Evolutionary conservation across 495 filamentous ascomycete genomes (phyloP).

Genomic region (Choiromyces venosus): DNA sequence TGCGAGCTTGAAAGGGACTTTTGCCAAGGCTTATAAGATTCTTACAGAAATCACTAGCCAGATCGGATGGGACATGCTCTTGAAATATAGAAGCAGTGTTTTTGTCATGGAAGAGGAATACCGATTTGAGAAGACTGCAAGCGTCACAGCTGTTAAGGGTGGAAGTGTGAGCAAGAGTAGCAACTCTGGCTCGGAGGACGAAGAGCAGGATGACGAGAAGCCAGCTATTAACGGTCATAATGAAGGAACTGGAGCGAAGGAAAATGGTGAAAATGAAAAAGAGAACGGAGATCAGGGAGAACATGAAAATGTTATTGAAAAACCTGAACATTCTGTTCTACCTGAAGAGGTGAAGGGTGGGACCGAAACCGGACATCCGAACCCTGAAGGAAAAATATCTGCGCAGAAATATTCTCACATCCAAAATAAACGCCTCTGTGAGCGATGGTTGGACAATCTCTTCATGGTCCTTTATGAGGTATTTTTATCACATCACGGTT

Average conservation of each 20-base stretch:
- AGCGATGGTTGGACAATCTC: constrained; percentile 95
- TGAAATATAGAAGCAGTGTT: constrained; percentile 88
- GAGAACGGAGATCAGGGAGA: constrained; percentile 45
- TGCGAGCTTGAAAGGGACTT: constrained; percentile 83
- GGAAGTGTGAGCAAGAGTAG: constrained; percentile 46
- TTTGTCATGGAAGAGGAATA: constrained; percentile 99
- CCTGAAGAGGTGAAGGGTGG: constrained; percentile 66
- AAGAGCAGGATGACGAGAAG: constrained; percentile 45
- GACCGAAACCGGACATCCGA: constrained; percentile 20
- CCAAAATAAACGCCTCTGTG: constrained; percentile 92
- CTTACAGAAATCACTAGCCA: constrained; percentile 90
- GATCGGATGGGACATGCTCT: constrained; percentile 94
- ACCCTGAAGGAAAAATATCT: constrained; percentile 42
- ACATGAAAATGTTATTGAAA: constrained; percentile 56
- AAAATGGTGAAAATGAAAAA: constrained; percentile 29
- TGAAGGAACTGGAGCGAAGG: constrained; percentile 37
- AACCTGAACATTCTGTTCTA: constrained; percentile 74
- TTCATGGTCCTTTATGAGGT: constrained; percentile 97
- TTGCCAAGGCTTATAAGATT: constrained; percentile 87
- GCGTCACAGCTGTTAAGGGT: constrained; percentile 62
- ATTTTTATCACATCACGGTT: constrained; percentile 4
- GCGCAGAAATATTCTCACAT: constrained; percentile 62
- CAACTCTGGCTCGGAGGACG: constrained; percentile 47
- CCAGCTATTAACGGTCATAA: constrained; percentile 43
- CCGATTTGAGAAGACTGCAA: constrained; percentile 75